These are phyloP conservation scores for Skeletonema costatum DNA, from an alignment of 108 stramenopile genomes.

Conservation along the genomic window DNA sequence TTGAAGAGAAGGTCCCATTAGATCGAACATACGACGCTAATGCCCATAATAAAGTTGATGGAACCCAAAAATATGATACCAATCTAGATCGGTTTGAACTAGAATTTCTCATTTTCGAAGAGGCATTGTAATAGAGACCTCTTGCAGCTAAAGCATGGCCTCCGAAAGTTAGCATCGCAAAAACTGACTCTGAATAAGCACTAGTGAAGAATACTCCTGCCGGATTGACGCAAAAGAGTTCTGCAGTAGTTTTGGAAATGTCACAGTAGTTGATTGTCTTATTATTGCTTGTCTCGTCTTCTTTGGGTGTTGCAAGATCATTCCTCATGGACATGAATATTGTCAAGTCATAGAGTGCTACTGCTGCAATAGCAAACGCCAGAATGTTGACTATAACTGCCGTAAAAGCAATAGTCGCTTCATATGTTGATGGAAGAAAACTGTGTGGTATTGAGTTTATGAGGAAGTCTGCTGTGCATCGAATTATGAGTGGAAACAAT, in stretches of 20 bases:
- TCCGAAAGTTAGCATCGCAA: constrained; percentile 63
- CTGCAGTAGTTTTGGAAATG: constrained; percentile 37
- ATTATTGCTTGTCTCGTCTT: neutral
- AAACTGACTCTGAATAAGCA: constrained; percentile 83
- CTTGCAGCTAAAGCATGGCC: constrained; percentile 51
- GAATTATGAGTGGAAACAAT: constrained; percentile 65
- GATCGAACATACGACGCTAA: constrained; percentile 75
- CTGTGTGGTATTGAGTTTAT: constrained; percentile 30
- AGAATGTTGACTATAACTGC: constrained; percentile 62
- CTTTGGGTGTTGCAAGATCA: neutral
- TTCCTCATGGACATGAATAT: constrained; percentile 11
- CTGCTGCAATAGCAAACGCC: constrained; percentile 60
- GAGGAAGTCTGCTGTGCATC: constrained; percentile 44
- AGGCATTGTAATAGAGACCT: constrained; percentile 21
- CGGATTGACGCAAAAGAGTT: constrained; percentile 72
- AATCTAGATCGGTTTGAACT: neutral
- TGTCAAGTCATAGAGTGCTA: constrained; percentile 66
- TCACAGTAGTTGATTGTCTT: neutral
- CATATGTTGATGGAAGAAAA: constrained; percentile 72
- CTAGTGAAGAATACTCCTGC: constrained; percentile 83
- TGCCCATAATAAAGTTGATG: constrained; percentile 52
- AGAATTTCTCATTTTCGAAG: neutral
- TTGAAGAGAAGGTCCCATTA: constrained; percentile 71
- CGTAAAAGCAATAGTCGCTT: constrained; percentile 51
- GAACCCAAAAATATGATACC: constrained; percentile 24